phyloP scores from a whole-genome alignment of 1,139 yeast species.

The Candida dubliniensis region DNA sequence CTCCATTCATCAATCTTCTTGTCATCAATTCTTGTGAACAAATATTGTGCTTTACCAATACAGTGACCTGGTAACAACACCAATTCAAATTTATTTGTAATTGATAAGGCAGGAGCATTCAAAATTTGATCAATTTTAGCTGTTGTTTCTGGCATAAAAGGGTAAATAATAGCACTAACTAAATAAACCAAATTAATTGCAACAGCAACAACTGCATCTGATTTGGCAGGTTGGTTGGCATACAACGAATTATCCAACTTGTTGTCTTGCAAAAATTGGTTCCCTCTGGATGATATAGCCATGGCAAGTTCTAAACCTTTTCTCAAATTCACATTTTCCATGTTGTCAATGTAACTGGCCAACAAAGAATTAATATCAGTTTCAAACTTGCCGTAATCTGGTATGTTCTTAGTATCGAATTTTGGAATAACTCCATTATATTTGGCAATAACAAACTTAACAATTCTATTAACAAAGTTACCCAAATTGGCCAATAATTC shows the following conservation, averaged over 20 bases:
- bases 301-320: slow-evolving; percentile 88
- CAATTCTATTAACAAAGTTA: slow-evolving; percentile 90
- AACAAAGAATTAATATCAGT: slow-evolving; percentile 64
- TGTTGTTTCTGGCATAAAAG: slow-evolving; percentile 88
- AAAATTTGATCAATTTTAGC: slow-evolving; percentile 70
- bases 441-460: slow-evolving; percentile 86
- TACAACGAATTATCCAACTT: slow-evolving; percentile 87
- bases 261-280: slow-evolving; percentile 91
- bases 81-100: slow-evolving; percentile 72
- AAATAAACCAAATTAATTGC: slow-evolving; percentile 87
- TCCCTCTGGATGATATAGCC: slow-evolving; percentile 91
- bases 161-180: slow-evolving; percentile 75
- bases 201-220: slow-evolving; percentile 91
- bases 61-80: slow-evolving; percentile 79
- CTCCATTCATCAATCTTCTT: slow-evolving; percentile 88
- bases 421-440: slow-evolving; percentile 87
- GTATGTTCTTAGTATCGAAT: slow-evolving; percentile 47
- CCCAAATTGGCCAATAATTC: slow-evolving; percentile 95
- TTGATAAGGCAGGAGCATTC: slow-evolving; percentile 76
- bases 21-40: slow-evolving; percentile 90
- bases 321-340: slow-evolving; percentile 82
- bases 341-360: slow-evolving; percentile 58
- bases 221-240: slow-evolving; percentile 70
- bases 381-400: slow-evolving; percentile 51
- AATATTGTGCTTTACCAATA: slow-evolving; percentile 86